These are phyloP conservation scores for Aureobasidium sp. DNA, from an alignment of 2,329 filamentous ascomycete genomes.

Conservation along the genomic window DNA sequence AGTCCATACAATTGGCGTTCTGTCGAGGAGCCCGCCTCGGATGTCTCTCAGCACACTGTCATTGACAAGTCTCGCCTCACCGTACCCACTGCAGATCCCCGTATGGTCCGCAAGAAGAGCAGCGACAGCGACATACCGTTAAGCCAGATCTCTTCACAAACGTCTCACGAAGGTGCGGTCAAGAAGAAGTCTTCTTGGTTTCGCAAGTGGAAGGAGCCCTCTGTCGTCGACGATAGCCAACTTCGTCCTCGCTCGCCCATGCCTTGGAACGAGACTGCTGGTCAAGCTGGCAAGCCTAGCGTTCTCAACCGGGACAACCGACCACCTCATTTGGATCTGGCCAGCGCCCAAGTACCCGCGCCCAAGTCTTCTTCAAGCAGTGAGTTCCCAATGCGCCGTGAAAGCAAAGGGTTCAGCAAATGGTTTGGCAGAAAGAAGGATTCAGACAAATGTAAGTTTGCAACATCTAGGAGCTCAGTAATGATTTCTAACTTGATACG, in stretches of 20 bases:
- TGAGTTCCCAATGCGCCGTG: conserved; percentile 38
- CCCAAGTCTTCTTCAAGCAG: conserved; percentile 29
- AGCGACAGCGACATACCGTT: conserved; percentile 20
- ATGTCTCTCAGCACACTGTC: conserved; percentile 6
- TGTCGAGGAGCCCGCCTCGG: conserved; percentile 16
- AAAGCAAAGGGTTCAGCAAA: conserved; percentile 41
- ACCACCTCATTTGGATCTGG: conserved; percentile 24
- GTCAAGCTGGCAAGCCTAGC: conserved; percentile 20
- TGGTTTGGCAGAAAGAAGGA: conserved; percentile 44
- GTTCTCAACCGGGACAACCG: conserved; percentile 27
- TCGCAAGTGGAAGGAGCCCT: conserved; percentile 18
- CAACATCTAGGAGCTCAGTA: conserved; percentile 25
- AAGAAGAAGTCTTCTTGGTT: conserved; percentile 45
- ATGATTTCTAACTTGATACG: conserved; percentile 27
- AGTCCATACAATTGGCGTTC: conserved; percentile 50
- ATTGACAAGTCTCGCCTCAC: conserved; percentile 14
- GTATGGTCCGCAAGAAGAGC: conserved; percentile 17
- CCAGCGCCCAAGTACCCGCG: conserved; percentile 6
- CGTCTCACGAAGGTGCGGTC: conserved; percentile 15
- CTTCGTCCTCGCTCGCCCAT: not conserved
- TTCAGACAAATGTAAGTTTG: conserved; percentile 31
- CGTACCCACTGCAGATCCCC: conserved; percentile 16
- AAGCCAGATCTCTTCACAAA: conserved; percentile 17
- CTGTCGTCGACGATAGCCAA: conserved; percentile 1
- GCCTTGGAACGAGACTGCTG: conserved; percentile 11